Evolutionary conservation across 2,329 filamentous ascomycete genomes (phyloP), one percentile per base, ranked within the genome.

Genomic region (Aureobasidium sp.): DNA sequence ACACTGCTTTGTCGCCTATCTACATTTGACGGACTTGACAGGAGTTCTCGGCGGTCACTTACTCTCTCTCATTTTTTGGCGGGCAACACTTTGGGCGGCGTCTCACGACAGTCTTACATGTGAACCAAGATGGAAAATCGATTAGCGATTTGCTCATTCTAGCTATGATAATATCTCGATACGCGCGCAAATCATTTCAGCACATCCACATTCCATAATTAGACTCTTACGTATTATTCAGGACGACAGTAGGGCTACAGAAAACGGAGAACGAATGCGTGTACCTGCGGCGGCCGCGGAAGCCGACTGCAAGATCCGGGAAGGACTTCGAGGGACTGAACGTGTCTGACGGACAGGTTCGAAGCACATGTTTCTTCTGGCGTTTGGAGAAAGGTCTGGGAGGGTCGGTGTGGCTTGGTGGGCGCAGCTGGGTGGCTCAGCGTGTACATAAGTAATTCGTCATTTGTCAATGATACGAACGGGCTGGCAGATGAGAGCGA

Each of bases 41-140:
- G 52, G 50, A 34, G 52, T 56, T 55, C 13, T 15, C 4, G 56
- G 36, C 12, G 20, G 5, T 29, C 44, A 32, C 15, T 34, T 36
- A n/a, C 41, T 43, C 41, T 47, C 20, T 46, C 20, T 44, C 44
- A 13, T 39, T 29, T 50, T 61, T 32, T 26, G 46, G 57, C 43
- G 34, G 24, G 43, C 43, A 59, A 51, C 29, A 52, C 32, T 34
- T 52, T 8, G 17, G 56, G 57, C 46, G 57, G 57, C 17, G 57
- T 61, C 47, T 61, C 57, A 61, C 57, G 57, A 61, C 57, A 39
- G 46, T 59, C 43, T 50, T 39, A 50, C 32, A 41, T 10, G 36
- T 34, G 34, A 41, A 44, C 9, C n/a, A 39, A 59, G 43, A 59
- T 37, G 32, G 29, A 43, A 20, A 34, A 24, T 51, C 5, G 47